Base-by-base conservation (phyloP, 441 rosid species). In the Euphorbia celastroides region DNA sequence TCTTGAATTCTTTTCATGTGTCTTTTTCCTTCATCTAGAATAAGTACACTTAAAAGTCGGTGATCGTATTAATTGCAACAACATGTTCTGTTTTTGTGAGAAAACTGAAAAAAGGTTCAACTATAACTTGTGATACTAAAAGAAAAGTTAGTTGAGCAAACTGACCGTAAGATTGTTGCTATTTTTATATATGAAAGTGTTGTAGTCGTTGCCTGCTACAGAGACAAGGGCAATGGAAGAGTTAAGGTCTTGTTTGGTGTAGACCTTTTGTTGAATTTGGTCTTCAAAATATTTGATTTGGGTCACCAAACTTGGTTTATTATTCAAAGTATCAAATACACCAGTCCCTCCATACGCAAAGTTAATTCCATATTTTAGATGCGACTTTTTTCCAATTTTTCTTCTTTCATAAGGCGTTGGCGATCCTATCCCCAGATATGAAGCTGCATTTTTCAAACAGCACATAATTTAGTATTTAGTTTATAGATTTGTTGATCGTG, bases 321-420 rank as follows among this genome's bases (percentile, higher is more conserved):
- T 54, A 51, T 68, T 77, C 66, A 70, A 17, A 41, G 88, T 82
- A 58, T 84, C 69, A 60, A 84, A 81, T 2, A 81, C 84, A 3
- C 87, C 88, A 0, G 85, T 84, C 11, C 91, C 91, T 5, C 91
- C 91, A 23, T 73, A 67, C 3, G 88, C 91, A 32, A 84, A 84
- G 59, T 82, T 84, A 81, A 84, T 81, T 20, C 91, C 87, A 61
- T 17, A 7, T 56, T 26, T 27, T 19, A 71, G 41, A 14, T 22
- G 2, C 0, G 74, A 59, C 27, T 57, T 31, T 9, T 42, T 59
- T 61, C 13, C 67, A 0, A 12, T 42, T 34, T 70, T 59, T 61
- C 70, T 75, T 74, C 62, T 28, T 46, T 32, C 42, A 67, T 70
- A 81, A 0, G 82, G 72, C 13, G 65, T 25, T 16, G 91, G 87